Evolutionary conservation across 192 early-diverging fungal species (phyloP), one percentile per base, ranked within the genome.

Genomic region (Endogone sp.): DNA sequence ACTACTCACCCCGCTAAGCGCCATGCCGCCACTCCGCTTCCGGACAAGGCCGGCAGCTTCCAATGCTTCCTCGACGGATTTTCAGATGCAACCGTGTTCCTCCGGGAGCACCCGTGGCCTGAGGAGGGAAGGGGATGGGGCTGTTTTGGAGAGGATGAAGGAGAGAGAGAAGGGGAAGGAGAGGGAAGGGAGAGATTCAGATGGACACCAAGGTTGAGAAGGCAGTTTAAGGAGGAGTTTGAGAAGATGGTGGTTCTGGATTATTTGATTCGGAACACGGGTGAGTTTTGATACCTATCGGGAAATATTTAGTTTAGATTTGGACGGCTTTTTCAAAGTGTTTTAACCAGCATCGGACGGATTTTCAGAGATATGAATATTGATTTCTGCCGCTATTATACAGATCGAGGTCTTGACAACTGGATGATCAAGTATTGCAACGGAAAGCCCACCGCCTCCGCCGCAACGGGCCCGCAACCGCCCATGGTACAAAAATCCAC

Each of bases 191-290:
- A 60, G 57, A 31, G 31, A 0, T 86, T 86, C 70, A 64, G 57
- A 28, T 86, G 84, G 84, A 86, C 84, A 2, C 65, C 64, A 16
- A 65, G 64, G 29, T 70, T 86, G 22, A 85, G 79, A 29, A 59
- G 69, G 22, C 87, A 85, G 65, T 89, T 90, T 65, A 73, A 75
- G 56, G 75, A 79, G 37, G 75, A 89, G 62, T 93, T 96, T 78
- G 94, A 95, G 78, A 83, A 89, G 64, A 82, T 95, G 65, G 86
- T 92, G 25, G 82, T 95, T 27, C 77, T 96, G 24, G 95, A 96
- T 67, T 96, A 94, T 78, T 79, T 97, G 62, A 94, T 97, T 56
- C 85, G 95, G 25, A 95, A 97, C 66, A 97, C 94, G 26, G 93
- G 92, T 83, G 73, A 82, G 22, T 65, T 74, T 16, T 10, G 31